These are phyloP conservation scores for Cymbomonas tetramitiformis DNA, from an alignment of 139 green algal species.

Conservation along the genomic window DNA sequence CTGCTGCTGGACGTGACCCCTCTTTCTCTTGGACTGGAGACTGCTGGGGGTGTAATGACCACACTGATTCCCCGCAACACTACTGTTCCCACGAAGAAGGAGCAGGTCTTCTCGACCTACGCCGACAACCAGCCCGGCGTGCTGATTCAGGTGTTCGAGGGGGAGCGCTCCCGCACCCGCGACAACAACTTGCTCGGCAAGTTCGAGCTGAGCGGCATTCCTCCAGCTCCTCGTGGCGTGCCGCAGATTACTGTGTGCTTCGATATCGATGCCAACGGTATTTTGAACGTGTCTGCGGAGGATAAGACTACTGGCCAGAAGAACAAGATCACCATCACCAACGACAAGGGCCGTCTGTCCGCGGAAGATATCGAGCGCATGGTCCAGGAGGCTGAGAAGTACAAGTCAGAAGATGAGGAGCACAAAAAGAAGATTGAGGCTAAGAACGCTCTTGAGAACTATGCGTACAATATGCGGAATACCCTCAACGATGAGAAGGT, in stretches of 20 bases:
- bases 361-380: conserved; percentile 99
- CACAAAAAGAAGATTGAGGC: conserved; percentile 79
- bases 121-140: conserved; percentile 95
- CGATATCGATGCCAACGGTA: conserved; percentile 97
- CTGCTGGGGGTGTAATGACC: conserved; percentile 80
- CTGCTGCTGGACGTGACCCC: conserved; percentile 93
- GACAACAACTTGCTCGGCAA: conserved; percentile 97
- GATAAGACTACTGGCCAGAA: conserved; percentile 89
- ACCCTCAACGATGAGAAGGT: conserved; percentile 81
- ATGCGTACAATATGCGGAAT: conserved; percentile 74
- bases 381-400: conserved; percentile 92
- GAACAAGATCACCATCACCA: conserved; percentile 99
- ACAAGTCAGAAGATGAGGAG: conserved; percentile 91
- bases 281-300: conserved; percentile 91
- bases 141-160: conserved; percentile 85
- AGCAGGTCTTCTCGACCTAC: conserved; percentile 98
- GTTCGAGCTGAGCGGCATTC: conserved; percentile 94
- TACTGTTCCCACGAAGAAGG: conserved; percentile 97
- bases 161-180: conserved; percentile 73
- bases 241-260: conserved; percentile 94
- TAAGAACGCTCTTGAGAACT: conserved; percentile 89
- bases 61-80: conserved; percentile 91
- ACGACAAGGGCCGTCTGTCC: conserved; percentile 91
- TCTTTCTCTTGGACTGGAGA: conserved; percentile 89
- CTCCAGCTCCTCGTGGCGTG: conserved; percentile 84